Base-by-base conservation (phyloP, 805 yeast genomes). In the Suhomyces kilbournensis region DNA sequence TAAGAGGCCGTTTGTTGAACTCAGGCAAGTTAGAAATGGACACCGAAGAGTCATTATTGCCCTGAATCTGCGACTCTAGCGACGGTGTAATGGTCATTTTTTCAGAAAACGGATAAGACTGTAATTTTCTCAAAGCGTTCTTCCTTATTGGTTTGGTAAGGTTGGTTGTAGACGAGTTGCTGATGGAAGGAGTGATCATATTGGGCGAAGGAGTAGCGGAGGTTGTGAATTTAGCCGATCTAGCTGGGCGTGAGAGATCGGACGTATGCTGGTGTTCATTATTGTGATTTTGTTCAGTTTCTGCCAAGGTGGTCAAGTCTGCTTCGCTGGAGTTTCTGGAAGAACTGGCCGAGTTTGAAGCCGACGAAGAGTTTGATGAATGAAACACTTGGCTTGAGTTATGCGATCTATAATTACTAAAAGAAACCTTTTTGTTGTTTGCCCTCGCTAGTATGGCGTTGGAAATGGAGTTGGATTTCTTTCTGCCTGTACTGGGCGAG, bases 1-100 rank as follows among this genome's bases (percentile, higher is more conserved):
- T 84, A 49, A 83, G 70, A 0, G 94, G 94, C 45, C 91, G 72
- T 65, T 81, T 84, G 62, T 86, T 83, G 68, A 87, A 87, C 51
- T 74, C 83, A 0, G 88, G 87, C 44, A 78, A 65, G 39, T 57
- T 55, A 14, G 56, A 26, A 30, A 52, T 55, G n/a, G 53, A 50
- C 17, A 38, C 40, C 9, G 47, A 44, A 22, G 46, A 43, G 14
- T 39, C 43, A 19, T 44, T 40, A 4, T 47, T 30, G 14, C 42
- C 60, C 15, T 46, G 56, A 50, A 55, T 53, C 44, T 45, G 56
- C 7, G 56, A 34, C n/a, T 56, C 59, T 7, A 52, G 32, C 45
- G 57, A 56, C 49, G 51, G 54, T 40, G 56, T 45, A 4, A 43
- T 23, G 17, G 43, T 38, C 50, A 53, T 25, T 42, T 44, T 50